These are phyloP conservation scores for Musa itinerans DNA, from an alignment of 176 grass and related monocot species.

Conservation along the genomic window DNA sequence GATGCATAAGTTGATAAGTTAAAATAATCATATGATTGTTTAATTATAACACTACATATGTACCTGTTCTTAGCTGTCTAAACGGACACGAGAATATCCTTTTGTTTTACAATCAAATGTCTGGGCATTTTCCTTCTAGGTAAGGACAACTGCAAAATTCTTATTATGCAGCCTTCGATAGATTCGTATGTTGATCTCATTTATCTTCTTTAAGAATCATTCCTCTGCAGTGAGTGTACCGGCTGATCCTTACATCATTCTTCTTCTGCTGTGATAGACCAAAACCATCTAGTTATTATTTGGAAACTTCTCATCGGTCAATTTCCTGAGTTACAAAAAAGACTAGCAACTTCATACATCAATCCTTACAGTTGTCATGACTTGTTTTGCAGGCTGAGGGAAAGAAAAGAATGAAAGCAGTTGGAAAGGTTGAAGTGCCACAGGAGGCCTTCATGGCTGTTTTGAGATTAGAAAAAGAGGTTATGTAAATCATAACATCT, in stretches of 20 bases:
- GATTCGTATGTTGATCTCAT: not conserved
- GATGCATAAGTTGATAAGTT: too few relatives aligned
- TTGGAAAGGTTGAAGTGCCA: constrained; percentile 90
- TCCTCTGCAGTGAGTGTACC: not conserved
- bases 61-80: too few relatives aligned
- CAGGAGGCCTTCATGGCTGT: constrained; percentile 99
- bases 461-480: constrained; percentile 87
- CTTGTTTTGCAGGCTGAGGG: constrained; percentile 73
- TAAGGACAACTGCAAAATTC: too few relatives aligned
- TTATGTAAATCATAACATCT: constrained; percentile 30
- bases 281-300: not conserved
- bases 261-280: too few relatives aligned
- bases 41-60: too few relatives aligned
- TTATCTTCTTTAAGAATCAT: not conserved
- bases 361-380: not conserved
- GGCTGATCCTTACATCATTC: not conserved
- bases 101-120: not conserved
- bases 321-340: not conserved
- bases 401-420: constrained; percentile 98
- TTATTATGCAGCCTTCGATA: not conserved
- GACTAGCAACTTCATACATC: too few relatives aligned
- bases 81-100: too few relatives aligned
- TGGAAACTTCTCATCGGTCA: not conserved
- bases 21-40: too few relatives aligned
- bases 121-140: not conserved